Evolutionary conservation across 495 filamentous ascomycete genomes (phyloP).

Genomic region (Tuber indicum): DNA sequence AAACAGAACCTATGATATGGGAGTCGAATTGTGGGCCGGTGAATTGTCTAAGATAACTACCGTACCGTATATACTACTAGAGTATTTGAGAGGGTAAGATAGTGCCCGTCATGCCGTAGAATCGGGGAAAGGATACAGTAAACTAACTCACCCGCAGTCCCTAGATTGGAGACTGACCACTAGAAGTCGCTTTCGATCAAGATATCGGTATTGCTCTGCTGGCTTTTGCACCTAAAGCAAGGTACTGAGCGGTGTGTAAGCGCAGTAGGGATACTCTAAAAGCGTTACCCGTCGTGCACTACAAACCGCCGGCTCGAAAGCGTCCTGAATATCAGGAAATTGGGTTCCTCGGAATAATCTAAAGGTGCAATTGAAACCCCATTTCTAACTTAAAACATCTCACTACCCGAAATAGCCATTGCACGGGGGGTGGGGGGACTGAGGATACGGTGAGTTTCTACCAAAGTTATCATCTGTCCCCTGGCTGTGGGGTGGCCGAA

Average conservation of each 20-base stretch:
- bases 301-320: conserved; percentile 8
- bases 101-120: neutral
- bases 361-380: neutral
- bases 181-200: conserved; percentile 15
- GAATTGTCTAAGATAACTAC: neutral
- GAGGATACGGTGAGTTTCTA: neutral
- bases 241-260: conserved; percentile 1
- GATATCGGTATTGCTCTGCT: conserved; percentile 15
- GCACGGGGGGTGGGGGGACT: neutral
- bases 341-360: neutral
- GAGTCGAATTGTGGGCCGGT: neutral
- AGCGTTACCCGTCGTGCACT: neutral
- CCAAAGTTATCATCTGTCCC: neutral
- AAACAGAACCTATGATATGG: neutral
- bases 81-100: neutral
- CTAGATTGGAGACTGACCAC: neutral
- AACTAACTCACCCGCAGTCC: neutral
- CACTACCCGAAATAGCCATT: neutral
- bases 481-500: neutral
- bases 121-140: neutral
- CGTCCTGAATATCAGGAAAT: neutral
- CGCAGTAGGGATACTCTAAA: neutral
- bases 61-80: no score
- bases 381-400: neutral
- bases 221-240: neutral